Conservation (phyloP, 768 basidiomycete species). For the Zangia roseola region DNA sequence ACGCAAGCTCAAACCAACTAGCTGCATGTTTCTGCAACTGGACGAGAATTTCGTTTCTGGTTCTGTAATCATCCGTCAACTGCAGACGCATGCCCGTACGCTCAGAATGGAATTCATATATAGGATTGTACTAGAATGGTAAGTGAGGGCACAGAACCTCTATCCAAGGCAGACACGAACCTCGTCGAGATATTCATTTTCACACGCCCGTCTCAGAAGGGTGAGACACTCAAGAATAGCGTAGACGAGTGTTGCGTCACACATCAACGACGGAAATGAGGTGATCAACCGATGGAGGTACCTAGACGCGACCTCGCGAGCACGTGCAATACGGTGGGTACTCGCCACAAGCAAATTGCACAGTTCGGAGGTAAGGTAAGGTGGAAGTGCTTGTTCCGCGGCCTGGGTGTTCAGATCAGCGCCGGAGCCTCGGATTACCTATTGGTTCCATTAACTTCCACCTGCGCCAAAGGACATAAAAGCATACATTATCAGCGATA, state of each 20-base stretch:
- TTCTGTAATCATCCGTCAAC: constrained; percentile 81
- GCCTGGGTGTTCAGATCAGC: constrained; percentile 71
- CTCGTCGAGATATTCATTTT: constrained; percentile 91
- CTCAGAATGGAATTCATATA: constrained; percentile 79
- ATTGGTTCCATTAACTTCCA: neutral
- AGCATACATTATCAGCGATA: constrained; percentile 75
- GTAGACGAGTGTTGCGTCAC: constrained; percentile 83
- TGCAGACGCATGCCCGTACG: constrained; percentile 72
- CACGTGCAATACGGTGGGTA: constrained; percentile 80
- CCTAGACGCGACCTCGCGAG: constrained; percentile 76
- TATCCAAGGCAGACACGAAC: constrained; percentile 38
- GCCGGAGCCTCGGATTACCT: constrained; percentile 81
- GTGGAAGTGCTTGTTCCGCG: constrained; percentile 75
- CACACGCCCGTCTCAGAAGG: constrained; percentile 80
- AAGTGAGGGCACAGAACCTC: constrained; percentile 1
- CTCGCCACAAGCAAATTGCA: constrained; percentile 71
- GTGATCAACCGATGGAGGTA: constrained; percentile 84
- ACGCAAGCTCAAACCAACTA: constrained; percentile 83
- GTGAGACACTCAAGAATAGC: constrained; percentile 91
- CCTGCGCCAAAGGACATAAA: neutral
- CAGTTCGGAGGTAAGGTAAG: constrained; percentile 67
- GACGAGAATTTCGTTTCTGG: constrained; percentile 80
- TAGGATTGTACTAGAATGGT: constrained; percentile 76
- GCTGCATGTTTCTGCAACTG: constrained; percentile 73
- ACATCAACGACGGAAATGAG: constrained; percentile 93